Base-by-base conservation (phyloP, 176 grass and related monocot species). In the Cenchrus americanus region DNA sequence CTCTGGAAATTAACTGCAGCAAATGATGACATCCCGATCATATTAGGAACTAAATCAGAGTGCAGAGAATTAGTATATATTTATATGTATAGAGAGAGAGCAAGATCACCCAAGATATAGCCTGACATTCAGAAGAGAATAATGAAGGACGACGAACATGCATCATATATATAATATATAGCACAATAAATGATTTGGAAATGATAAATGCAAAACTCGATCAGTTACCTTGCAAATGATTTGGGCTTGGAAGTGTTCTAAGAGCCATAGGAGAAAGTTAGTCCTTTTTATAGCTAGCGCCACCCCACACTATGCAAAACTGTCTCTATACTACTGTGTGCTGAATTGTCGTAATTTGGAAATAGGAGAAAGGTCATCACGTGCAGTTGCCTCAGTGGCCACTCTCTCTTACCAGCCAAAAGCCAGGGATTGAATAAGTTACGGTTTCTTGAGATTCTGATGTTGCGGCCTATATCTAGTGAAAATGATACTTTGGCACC, bases 381-480 rank as follows among this genome's bases (percentile, higher is more conserved):
- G n/a, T n/a, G 34, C 34, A 37, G 34, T 37, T 37, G 34, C 34
- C 11, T 34, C 6, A 69, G 52, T 85, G 13, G 40, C 24, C 3
- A 14, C 14, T 24, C 2, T 47, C 52, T n/a, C 26, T 9, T 24
- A 17, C 66, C 4, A 37, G 18, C 3, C 17, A 24, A 76, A 24
- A 58, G 70, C 3, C 51, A 54, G 47, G 26, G 51, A 69, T 12
- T 15, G 18, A 44, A 50, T 62, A 85, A 19, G 55, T 32, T 34
- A 85, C 18, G 18, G 18, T 44, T 17, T 19, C 11, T 13, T 27
- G 13, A 23, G 70, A 85, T 80, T 69, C 61, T 69, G 63, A 13
- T 34, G 69, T 34, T 37, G 62, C 49, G n/a, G 71, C 7, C 82
- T 54, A 54, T 67, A 89, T 85, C 82, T 5, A 48, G 62, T 41